Base-by-base conservation (phyloP, 768 basidiomycete genomes). In the Daedaleopsis sinensis region DNA sequence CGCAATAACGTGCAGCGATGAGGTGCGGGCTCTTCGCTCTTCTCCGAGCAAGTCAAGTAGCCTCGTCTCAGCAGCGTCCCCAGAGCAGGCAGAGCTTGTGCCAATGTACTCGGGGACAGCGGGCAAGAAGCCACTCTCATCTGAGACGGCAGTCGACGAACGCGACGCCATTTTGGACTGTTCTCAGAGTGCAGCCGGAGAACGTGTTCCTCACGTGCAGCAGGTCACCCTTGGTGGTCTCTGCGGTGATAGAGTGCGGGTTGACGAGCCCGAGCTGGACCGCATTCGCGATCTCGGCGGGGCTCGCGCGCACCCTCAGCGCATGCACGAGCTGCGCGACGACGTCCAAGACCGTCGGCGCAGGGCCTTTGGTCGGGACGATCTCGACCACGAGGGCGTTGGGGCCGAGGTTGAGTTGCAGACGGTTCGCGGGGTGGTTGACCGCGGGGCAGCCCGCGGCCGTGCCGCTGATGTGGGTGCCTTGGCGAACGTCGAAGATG, bases 341-440 rank as follows among this genome's bases (percentile, higher is more conserved):
- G 21, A 70, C 57, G 21, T 70, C 67, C 13, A 43, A 27, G 13
- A 70, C 37, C 27, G 67, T 64, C 13, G 64, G 49, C 12, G 11
- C 3, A 2, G 48, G 42, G 4, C 50, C 53, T 23, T 42, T 44
- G 38, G 58, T 58, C 13, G 52, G 32, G 57, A 46, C 54, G 32
- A 53, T 19, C 23, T 62, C 62, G 8, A 61, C 43, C 48, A 49
- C 32, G 36, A 52, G 39, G 35, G 49, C 18, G 24, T 57, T 52
- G 37, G 38, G 50, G 35, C 58, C 52, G 3, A 68, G 39, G 21
- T 18, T 43, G 48, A 70, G 15, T 15, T 35, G 15, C 12, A 70
- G 37, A 23, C 46, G 51, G 18, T 9, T 37, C 32, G 58, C 57
- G 44, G 51, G 52, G 27, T 65, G 65, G 46, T 59, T 52, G 39